Base-by-base conservation (phyloP, 352 stramenopile species). In the Globisporangium apiculatum region DNA sequence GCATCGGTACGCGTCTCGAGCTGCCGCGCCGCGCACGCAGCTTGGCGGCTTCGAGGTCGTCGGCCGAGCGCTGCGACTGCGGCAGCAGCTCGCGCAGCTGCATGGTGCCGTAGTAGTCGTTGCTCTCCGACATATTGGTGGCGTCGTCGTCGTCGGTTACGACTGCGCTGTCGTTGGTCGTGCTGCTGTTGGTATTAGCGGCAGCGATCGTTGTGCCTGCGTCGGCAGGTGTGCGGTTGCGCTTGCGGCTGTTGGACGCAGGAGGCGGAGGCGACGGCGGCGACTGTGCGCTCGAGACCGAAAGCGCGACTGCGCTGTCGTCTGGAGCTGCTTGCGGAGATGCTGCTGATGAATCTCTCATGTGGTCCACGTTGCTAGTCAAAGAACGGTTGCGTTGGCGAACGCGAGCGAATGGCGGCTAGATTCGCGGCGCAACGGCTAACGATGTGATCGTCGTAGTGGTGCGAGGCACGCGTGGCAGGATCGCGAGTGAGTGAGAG, bases 71-170 rank as follows among this genome's bases (percentile, higher is more conserved):
- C 2, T 40, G 46, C 35, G n/a, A 35, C 46, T 24, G 55, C 47
- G 55, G 47, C 36, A 51, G 55, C 47, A 17, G 37, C 24, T 60
- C 48, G 36, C 48, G 45, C 42, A 45, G 57, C 58, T 54, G 58
- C 58, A 64, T 64, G 58, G 51, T 64, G 43, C 58, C 58, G 40
- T 64, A 64, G 51, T 64, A 54, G 17, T 64, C 58, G 45, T 51
- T 58, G 12, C 14, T 35, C 37, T 64, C 51, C 15, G 58, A 17
- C 58, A 64, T 64, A 36, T 57, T 24, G 57, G 12, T 18, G 8
- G 10, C 36, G 15, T 8, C 15, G 45, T 45, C 17, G 53, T 24
- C 31, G 17, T 31, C 35, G 31, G 14, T 38, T 14, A 9, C 41
- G 24, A 7, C 46, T 31, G 17, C 31, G 24, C n/a, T 46, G 48